phyloP scores from a whole-genome alignment of 2,329 filamentous ascomycete genomes.

The Hirsutella thompsonii region DNA sequence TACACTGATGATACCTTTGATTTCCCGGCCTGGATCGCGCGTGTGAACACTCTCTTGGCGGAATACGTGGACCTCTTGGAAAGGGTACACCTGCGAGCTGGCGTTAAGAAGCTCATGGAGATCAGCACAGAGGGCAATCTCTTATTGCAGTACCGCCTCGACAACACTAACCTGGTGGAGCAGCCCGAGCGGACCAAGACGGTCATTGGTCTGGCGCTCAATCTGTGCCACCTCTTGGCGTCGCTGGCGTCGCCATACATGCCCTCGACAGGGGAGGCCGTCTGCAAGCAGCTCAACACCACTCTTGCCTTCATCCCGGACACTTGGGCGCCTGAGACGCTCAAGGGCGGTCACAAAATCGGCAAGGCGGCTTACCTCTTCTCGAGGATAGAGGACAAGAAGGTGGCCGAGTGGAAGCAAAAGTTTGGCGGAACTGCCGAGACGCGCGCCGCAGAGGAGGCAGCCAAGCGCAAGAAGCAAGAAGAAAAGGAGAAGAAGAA shows the following conservation, averaged over 20 bases:
- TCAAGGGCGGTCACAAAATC: slow-evolving; percentile 67
- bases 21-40: slow-evolving; percentile 10
- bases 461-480: slow-evolving; percentile 36
- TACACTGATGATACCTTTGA: slow-evolving; percentile 42
- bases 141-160: slow-evolving; percentile 38
- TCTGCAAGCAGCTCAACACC: slow-evolving; percentile 60
- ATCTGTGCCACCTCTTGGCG: slow-evolving; percentile 72
- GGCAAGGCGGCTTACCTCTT: slow-evolving; percentile 72
- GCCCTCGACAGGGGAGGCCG: slow-evolving; percentile 62
- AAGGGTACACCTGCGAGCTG: slow-evolving; percentile 56
- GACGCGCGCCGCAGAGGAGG: slow-evolving; percentile 32
- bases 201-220: slow-evolving; percentile 67
- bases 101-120: slow-evolving; percentile 51
- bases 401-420: slow-evolving; percentile 72
- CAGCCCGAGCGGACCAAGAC: slow-evolving; percentile 40
- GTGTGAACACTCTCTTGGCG: slow-evolving; percentile 45
- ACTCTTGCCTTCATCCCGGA: slow-evolving; percentile 39
- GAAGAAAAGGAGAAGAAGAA: slow-evolving; percentile 31
- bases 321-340: slow-evolving; percentile 45
- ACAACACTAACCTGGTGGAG: slow-evolving; percentile 41
- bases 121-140: slow-evolving; percentile 46
- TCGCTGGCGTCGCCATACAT: slow-evolving; percentile 74
- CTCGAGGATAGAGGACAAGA: slow-evolving; percentile 67
- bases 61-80: slow-evolving; percentile 58
- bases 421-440: slow-evolving; percentile 52